Percentiles rank a stretch among this genome's conserved stretches.
phyloP scores from a whole-genome alignment of 2,329 filamentous ascomycete species.

The Ceratocystis colombiana region DNA sequence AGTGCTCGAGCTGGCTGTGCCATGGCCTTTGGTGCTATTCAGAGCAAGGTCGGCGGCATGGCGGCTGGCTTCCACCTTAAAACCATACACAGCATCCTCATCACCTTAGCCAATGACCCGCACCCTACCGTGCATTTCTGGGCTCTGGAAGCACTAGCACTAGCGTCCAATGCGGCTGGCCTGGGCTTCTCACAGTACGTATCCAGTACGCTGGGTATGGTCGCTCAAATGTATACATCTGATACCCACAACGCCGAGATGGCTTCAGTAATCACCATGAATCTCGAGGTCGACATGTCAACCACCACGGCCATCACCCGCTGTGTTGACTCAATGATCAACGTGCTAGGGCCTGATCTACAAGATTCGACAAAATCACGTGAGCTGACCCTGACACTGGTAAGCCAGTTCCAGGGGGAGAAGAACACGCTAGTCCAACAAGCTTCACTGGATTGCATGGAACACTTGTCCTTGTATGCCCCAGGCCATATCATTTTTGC shows the following conservation, averaged over 20 bases:
- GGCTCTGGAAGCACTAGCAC: slow-evolving; percentile 79
- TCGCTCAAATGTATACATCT: slow-evolving; percentile 82
- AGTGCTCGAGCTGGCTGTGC: slow-evolving; percentile 90
- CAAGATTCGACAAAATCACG: slow-evolving; percentile 88
- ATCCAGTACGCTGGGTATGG: slow-evolving; percentile 80
- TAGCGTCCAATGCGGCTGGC: slow-evolving; percentile 83
- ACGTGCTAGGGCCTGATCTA: slow-evolving; percentile 87
- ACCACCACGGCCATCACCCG: slow-evolving; percentile 74
- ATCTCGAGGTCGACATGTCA: slow-evolving; percentile 75
- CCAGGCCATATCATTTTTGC: slow-evolving; percentile 75
- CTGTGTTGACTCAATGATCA: slow-evolving; percentile 90
- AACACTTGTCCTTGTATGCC: slow-evolving; percentile 86
- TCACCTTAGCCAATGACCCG: slow-evolving; percentile 91
- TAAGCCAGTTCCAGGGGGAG: slow-evolving; percentile 72
- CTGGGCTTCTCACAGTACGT: slow-evolving; percentile 87
- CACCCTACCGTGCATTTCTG: slow-evolving; percentile 94
- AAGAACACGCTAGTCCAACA: slow-evolving; percentile 59
- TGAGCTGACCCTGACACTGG: slow-evolving; percentile 78
- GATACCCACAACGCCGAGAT: slow-evolving; percentile 87
- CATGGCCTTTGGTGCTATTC: slow-evolving; percentile 83
- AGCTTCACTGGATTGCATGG: slow-evolving; percentile 71
- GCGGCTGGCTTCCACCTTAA: slow-evolving; percentile 92
- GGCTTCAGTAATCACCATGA: slow-evolving; percentile 70
- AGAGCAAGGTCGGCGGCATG: slow-evolving; percentile 94
- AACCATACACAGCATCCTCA: slow-evolving; percentile 93